phyloP scores from a whole-genome alignment of 2,329 filamentous ascomycete genomes.

The Colletotrichum sp. region DNA sequence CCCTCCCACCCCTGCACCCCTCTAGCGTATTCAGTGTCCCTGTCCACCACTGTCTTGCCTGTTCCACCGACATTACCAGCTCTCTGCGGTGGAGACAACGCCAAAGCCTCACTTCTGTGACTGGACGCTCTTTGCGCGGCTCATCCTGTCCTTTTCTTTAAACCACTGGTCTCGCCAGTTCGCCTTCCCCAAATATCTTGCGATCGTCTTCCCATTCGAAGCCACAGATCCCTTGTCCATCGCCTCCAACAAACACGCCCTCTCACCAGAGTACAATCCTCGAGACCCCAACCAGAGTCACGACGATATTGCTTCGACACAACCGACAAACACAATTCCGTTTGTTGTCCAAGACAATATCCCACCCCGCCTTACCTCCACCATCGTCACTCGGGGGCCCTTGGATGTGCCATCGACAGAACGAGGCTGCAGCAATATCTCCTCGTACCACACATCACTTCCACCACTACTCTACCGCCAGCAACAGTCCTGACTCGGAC shows the following conservation, averaged over 20 bases:
- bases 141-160: slow-evolving; percentile 22
- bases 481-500: slow-evolving; percentile 1
- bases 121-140: slow-evolving; percentile 21
- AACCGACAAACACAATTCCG: neutral
- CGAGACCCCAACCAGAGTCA: neutral
- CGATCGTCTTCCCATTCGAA: slow-evolving; percentile 20
- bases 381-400: slow-evolving; percentile 1
- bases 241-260: slow-evolving; percentile 7
- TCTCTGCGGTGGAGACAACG: slow-evolving; percentile 15
- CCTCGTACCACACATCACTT: neutral
- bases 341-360: neutral
- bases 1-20: neutral
- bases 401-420: slow-evolving; percentile 5
- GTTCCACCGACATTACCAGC: slow-evolving; percentile 24
- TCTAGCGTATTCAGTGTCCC: slow-evolving; percentile 11
- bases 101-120: slow-evolving; percentile 25
- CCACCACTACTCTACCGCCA: neutral
- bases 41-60: slow-evolving; percentile 14
- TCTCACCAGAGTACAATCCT: neutral
- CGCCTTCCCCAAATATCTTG: neutral
- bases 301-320: slow-evolving; percentile 3
- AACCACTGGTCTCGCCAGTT: slow-evolving; percentile 18
- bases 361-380: slow-evolving; percentile 5
- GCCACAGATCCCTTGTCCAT: slow-evolving; percentile 20
- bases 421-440: slow-evolving; percentile 18